A percentile compares a stretch with the other conserved stretches of the same genome.
phyloP scores from a whole-genome alignment of 2,329 filamentous ascomycete genomes.

The Phialophora macrospora region DNA sequence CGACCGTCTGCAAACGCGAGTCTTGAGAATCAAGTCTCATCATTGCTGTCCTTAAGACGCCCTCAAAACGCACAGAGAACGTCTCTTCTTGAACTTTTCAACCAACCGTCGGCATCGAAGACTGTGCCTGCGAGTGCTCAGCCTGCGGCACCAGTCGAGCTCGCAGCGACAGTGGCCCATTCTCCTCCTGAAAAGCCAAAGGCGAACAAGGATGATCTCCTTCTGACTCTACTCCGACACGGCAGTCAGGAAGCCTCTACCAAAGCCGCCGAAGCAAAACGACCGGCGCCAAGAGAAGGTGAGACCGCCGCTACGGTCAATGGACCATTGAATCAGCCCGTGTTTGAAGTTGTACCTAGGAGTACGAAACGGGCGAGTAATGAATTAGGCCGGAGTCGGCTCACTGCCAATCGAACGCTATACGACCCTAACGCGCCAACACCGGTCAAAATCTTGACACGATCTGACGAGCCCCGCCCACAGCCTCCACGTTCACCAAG shows the following conservation, averaged over 20 bases:
- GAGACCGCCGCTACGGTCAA: conserved; percentile 48
- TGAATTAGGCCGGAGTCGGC: conserved; percentile 33
- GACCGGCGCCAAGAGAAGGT: conserved; percentile 30
- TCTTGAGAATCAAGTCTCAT: conserved; percentile 11
- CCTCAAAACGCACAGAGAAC: conserved; percentile 21
- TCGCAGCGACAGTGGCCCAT: conserved; percentile 50
- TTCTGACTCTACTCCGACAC: conserved; percentile 32
- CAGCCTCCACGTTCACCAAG: conserved; percentile 31
- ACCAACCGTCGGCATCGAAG: conserved; percentile 34
- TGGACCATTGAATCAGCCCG: conserved; percentile 48
- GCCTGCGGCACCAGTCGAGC: conserved; percentile 47
- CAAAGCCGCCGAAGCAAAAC: conserved; percentile 32
- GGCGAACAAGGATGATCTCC: conserved; percentile 27
- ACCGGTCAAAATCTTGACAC: conserved; percentile 40
- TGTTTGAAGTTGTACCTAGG: conserved; percentile 44
- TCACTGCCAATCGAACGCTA: conserved; percentile 33
- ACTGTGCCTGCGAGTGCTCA: conserved; percentile 9
- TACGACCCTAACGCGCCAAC: conserved; percentile 38
- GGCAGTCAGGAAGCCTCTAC: conserved; percentile 20
- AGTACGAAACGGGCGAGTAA: conserved; percentile 22
- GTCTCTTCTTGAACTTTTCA: conserved; percentile 32
- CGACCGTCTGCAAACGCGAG: conserved; percentile 1
- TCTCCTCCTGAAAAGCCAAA: conserved; percentile 35
- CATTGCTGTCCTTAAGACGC: not conserved
- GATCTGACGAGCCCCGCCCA: conserved; percentile 33